phyloP scores from a whole-genome alignment of 176 grass and related monocot species.

The Oryza rufipogon region DNA sequence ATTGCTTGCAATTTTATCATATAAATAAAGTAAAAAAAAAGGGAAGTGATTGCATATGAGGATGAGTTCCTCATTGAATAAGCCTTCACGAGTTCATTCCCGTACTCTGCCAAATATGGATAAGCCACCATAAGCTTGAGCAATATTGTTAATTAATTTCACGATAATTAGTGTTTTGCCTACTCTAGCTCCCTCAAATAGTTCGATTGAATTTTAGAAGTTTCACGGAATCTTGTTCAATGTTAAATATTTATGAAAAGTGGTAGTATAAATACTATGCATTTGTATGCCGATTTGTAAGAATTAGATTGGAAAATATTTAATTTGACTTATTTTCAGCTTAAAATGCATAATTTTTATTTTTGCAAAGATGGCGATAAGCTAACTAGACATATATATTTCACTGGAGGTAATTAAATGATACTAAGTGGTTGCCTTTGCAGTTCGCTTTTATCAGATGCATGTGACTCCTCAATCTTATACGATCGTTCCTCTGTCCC shows the following conservation, averaged over 20 bases:
- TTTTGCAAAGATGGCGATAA: not conserved
- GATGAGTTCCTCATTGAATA: no score
- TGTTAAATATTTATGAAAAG: not conserved
- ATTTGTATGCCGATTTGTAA: not conserved
- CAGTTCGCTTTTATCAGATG: constrained; percentile 8
- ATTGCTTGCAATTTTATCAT: no score
- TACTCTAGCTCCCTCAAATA: no score
- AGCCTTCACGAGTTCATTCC: no score
- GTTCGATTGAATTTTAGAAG: no score
- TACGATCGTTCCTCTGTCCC: not conserved
- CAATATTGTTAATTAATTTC: no score
- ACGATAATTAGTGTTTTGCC: no score
- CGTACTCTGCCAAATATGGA: no score
- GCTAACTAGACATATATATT: not conserved
- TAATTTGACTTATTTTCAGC: not conserved
- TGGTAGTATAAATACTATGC: not conserved
- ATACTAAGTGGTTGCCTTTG: not conserved
- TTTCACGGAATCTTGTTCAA: not conserved
- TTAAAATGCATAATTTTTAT: not conserved
- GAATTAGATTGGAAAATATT: not conserved
- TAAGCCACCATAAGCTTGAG: no score
- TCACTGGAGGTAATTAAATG: not conserved
- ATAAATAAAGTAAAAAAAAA: no score
- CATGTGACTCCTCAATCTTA: not conserved
- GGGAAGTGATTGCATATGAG: no score